phyloP scores from a whole-genome alignment of 1,284 basidiomycete genomes.

The Schizophyllum amplum region DNA sequence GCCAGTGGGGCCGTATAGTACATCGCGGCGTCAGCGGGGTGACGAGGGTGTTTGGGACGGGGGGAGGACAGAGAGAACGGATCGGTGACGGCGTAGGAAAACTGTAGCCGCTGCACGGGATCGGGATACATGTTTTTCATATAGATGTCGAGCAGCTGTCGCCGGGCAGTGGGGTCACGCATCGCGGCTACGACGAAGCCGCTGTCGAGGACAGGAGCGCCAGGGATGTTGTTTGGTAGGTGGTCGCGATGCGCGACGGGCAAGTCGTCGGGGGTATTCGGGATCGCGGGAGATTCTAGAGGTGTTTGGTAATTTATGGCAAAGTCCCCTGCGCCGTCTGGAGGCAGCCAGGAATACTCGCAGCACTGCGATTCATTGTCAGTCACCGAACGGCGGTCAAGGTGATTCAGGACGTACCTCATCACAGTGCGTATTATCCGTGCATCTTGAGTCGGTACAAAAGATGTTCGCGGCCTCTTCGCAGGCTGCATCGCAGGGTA shows the following conservation, averaged over 20 bases:
- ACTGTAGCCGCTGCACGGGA: not conserved
- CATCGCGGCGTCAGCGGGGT: not conserved
- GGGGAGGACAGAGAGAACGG: not conserved
- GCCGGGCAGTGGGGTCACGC: not conserved
- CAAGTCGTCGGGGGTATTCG: not conserved
- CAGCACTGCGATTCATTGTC: conserved; percentile 13
- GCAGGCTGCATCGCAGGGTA: conserved; percentile 11
- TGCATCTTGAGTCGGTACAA: conserved; percentile 11
- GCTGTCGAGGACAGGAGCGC: not conserved
- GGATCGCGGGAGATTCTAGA: not conserved
- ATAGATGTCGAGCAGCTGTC: not conserved
- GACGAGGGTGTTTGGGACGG: not conserved
- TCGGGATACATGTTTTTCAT: not conserved
- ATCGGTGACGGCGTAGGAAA: not conserved
- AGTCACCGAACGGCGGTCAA: conserved; percentile 10
- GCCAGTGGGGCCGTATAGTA: too few relatives aligned
- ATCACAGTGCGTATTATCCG: not conserved
- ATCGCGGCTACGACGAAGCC: not conserved
- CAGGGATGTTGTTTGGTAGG: not conserved
- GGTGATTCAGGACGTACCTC: not conserved
- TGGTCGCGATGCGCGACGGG: not conserved
- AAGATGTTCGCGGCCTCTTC: conserved; percentile 1
- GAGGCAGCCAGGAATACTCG: conserved; percentile 11
- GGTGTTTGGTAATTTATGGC: not conserved
- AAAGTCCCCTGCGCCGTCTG: conserved; percentile 3